These are phyloP conservation scores for Zymoseptoria passerinii DNA, from an alignment of 2,329 filamentous ascomycete genomes.

Conservation along the genomic window DNA sequence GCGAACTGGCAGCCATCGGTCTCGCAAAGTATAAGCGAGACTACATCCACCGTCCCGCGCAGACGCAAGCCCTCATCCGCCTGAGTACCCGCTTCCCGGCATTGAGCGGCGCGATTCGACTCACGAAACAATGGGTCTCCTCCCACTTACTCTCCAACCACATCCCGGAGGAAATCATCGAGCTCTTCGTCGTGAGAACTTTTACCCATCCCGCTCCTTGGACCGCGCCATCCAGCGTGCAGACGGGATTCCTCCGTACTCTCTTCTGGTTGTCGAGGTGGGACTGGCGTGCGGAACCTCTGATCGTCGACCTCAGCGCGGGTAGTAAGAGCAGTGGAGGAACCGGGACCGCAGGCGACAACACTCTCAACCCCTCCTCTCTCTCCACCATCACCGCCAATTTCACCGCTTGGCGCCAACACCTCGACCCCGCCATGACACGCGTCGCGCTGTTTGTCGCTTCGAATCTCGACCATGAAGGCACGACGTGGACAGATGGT, in stretches of 20 bases:
- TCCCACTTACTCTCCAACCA: constrained; percentile 71
- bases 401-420: constrained; percentile 72
- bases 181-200: constrained; percentile 67
- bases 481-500: constrained; percentile 70
- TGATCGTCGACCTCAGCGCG: constrained; percentile 62
- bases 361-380: constrained; percentile 49
- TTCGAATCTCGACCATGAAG: constrained; percentile 67
- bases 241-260: constrained; percentile 73
- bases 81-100: constrained; percentile 72
- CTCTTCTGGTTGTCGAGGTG: constrained; percentile 73
- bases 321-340: constrained; percentile 6
- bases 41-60: constrained; percentile 64
- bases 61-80: constrained; percentile 72
- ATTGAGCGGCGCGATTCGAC: constrained; percentile 71
- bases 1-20: constrained; percentile 61
- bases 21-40: constrained; percentile 63
- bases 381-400: constrained; percentile 57
- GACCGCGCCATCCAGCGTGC: constrained; percentile 64
- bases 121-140: constrained; percentile 84
- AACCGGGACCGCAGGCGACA: constrained; percentile 27
- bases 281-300: constrained; percentile 81
- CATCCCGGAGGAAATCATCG: constrained; percentile 71
- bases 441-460: constrained; percentile 72
- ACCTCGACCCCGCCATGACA: constrained; percentile 79
- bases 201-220: constrained; percentile 81